Evolutionary conservation across 2,329 filamentous ascomycete species (phyloP).

Genomic region (Ploettnerulaceae sp.): DNA sequence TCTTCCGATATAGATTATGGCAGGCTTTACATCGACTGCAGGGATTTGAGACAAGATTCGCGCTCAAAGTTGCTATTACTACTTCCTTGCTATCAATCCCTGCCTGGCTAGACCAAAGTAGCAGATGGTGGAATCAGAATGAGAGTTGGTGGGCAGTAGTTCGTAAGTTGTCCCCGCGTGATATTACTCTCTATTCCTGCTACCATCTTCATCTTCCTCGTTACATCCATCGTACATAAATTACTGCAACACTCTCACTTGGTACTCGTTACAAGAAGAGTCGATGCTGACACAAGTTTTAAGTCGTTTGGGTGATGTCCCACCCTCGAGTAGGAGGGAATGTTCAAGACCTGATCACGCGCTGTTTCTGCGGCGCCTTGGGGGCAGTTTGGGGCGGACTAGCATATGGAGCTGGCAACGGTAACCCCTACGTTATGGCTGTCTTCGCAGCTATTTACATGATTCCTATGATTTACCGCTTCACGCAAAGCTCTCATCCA

Average conservation of each 20-base stretch:
- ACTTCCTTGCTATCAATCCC: slow-evolving; percentile 49
- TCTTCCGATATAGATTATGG: slow-evolving; percentile 46
- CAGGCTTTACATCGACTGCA: slow-evolving; percentile 47
- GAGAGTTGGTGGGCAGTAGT: slow-evolving; percentile 56
- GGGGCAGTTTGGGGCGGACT: slow-evolving; percentile 52
- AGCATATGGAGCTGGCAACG: slow-evolving; percentile 45
- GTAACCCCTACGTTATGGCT: slow-evolving; percentile 51
- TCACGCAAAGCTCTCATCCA: slow-evolving; percentile 50
- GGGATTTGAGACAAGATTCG: slow-evolving; percentile 53
- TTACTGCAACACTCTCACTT: not conserved
- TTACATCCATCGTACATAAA: not conserved
- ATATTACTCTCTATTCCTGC: not conserved
- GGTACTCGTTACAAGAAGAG: not conserved
- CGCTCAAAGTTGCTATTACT: slow-evolving; percentile 50
- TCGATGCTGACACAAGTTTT: not conserved
- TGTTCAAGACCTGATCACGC: slow-evolving; percentile 50
- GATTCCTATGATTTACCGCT: slow-evolving; percentile 55
- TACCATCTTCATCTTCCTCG: not conserved
- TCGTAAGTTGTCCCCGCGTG: not conserved
- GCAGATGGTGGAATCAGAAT: slow-evolving; percentile 50
- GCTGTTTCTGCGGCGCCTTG: slow-evolving; percentile 44
- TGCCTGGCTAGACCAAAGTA: slow-evolving; percentile 44
- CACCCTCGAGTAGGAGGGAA: slow-evolving; percentile 48
- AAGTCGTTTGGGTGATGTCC: slow-evolving; percentile 9
- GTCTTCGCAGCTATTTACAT: slow-evolving; percentile 52